Evolutionary conservation across 163 green algal genomes (phyloP), one percentile per base, ranked within the genome.

Genomic region (Scenedesmus sp.): DNA sequence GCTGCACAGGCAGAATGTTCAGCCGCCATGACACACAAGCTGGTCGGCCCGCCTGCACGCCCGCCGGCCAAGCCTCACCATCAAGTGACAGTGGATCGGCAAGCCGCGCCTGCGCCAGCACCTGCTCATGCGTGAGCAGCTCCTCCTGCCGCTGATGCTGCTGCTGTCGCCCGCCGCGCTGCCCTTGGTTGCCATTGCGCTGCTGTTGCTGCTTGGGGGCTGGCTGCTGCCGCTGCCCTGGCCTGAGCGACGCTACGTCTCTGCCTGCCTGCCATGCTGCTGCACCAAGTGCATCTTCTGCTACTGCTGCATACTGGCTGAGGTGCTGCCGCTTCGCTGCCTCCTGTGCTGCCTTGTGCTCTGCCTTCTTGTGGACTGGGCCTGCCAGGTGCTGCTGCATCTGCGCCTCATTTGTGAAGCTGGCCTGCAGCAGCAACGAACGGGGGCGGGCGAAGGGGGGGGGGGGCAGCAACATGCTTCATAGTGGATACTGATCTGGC

Each of bases 371-470:
- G 89, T 95, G 93, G 3, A 90, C 89, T 1, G 93, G 85, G 2
- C 93, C 93, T 56, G 89, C 86, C 42, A 91, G 24, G 59, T 95
- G 93, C 85, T 93, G 86, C 53, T 85, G 84, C 86, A 93, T 40
- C 86, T 91, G 65, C 0, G 86, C 61, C 33, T 94, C 91, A 2
- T 18, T 85, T 1, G 40, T 33, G 30, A 95, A 94, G 20, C 65
- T 87, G 49, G 83, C 91, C 33, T 88, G 18, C 12, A 85, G 43
- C 44, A 68, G 43, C 33, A 65, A 30, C 43, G 20, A 2, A 20
- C 22, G 33, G 30, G 30, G 49, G 33, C 73, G 20, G 73, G 49
- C 13, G 49, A 13, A 56, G 49, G 49, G 13, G 15, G 49, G 49
- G 49, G 13, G 15, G 26, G 24, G 24, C 22, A 35, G 61, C 24